Evolutionary conservation across 73 alveolate species (phyloP).

Genomic region (Halteria grandinella): DNA sequence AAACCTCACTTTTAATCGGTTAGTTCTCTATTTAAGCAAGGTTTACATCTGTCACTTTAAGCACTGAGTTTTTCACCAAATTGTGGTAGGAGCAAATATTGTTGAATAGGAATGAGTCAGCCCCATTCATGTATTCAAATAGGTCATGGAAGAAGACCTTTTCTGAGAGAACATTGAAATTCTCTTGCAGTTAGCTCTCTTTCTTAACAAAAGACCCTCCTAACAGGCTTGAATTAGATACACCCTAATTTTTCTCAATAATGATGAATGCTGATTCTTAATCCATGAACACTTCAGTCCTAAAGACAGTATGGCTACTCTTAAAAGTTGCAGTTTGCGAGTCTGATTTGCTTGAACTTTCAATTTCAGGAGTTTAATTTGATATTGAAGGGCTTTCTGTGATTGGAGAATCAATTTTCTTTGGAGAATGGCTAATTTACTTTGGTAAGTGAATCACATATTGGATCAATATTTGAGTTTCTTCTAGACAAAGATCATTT

Average conservation of each 20-base stretch:
- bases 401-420: too few species aligned
- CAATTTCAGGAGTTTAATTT: too few species aligned
- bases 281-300: slow-evolving; percentile 44
- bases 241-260: background rate
- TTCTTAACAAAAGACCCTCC: background rate
- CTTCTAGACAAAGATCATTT: too few species aligned
- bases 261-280: slow-evolving; percentile 22
- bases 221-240: background rate
- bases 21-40: slow-evolving; percentile 1
- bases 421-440: too few species aligned
- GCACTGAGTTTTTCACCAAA: slow-evolving; percentile 22
- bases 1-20: slow-evolving; percentile 30
- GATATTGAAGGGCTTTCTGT: too few species aligned
- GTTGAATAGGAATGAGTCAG: slow-evolving; percentile 19
- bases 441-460: too few species aligned
- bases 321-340: too few species aligned
- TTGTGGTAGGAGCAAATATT: slow-evolving; percentile 50
- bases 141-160: slow-evolving; percentile 43
- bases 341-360: too few species aligned
- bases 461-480: too few species aligned
- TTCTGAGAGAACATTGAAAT: slow-evolving; percentile 14
- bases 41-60: too few species aligned
- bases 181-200: background rate
- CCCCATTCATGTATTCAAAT: slow-evolving; percentile 13
- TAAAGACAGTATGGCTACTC: too few species aligned